Percentiles rank a stretch among this genome's conserved stretches.
These are phyloP conservation scores for Boletales sp. DNA, from an alignment of 768 basidiomycete genomes.

Conservation along the genomic window DNA sequence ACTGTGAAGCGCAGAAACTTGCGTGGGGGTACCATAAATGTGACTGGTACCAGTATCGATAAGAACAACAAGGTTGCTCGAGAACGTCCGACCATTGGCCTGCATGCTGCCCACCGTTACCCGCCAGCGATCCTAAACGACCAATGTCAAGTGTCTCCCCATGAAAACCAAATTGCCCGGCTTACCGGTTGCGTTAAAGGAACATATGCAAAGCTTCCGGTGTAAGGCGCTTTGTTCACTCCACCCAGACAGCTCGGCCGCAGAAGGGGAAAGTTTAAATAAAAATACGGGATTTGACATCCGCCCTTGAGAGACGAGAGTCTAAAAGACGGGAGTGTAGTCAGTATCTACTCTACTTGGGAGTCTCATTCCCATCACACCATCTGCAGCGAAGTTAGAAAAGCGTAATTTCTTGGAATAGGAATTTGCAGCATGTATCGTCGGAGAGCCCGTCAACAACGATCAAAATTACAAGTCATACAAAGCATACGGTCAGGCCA, in stretches of 20 bases:
- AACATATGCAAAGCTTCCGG: conserved; percentile 37
- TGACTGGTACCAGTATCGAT: no score
- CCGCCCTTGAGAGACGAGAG: conserved; percentile 35
- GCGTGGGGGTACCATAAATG: no score
- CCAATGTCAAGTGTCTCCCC: background rate
- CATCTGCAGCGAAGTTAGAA: conserved; percentile 9
- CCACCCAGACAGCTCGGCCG: conserved; percentile 48
- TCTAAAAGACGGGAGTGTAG: conserved; percentile 36
- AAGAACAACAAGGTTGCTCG: no score
- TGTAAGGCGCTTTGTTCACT: conserved; percentile 38
- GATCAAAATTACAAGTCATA: background rate
- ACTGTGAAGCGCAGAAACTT: no score
- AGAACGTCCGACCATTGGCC: no score
- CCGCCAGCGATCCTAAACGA: background rate
- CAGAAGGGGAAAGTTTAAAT: conserved; percentile 41
- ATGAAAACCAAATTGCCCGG: background rate
- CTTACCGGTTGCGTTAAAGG: conserved; percentile 1
- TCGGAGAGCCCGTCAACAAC: background rate
- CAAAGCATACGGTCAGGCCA: conserved; percentile 3
- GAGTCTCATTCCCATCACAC: conserved; percentile 39
- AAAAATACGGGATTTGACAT: conserved; percentile 36
- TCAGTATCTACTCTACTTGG: conserved; percentile 34
- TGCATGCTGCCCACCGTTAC: background rate
- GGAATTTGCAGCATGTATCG: conserved; percentile 4
- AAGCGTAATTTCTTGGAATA: background rate